Conservation (phyloP, 495 filamentous ascomycete genomes). For the Oidiodendron maius region DNA sequence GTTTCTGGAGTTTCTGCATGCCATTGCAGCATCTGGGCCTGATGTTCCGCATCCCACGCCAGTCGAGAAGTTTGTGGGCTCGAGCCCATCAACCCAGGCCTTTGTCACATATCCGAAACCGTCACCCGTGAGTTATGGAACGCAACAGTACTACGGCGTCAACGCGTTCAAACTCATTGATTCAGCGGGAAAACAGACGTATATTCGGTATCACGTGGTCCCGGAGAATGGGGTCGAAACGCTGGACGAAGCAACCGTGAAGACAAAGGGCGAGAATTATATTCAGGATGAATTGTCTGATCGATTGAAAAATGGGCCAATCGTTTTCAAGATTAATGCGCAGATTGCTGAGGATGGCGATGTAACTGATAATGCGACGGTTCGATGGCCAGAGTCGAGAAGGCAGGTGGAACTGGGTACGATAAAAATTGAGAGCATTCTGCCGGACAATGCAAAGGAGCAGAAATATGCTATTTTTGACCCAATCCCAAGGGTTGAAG, state of each 20-base stretch:
- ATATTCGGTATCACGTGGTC: constrained; percentile 38
- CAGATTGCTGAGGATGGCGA: constrained; percentile 46
- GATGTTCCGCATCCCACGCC: constrained; percentile 13
- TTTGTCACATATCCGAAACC: constrained; percentile 45
- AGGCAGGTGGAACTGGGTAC: constrained; percentile 42
- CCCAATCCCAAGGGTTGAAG: constrained; percentile 46
- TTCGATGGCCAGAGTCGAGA: constrained; percentile 44
- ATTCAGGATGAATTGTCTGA: constrained; percentile 35
- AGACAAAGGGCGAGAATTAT: constrained; percentile 30
- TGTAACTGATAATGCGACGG: constrained; percentile 40
- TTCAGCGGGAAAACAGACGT: constrained; percentile 32
- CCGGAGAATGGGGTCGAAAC: constrained; percentile 31
- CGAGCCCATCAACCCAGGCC: constrained; percentile 34
- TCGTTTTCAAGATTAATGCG: constrained; percentile 38
- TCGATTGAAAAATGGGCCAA: constrained; percentile 24
- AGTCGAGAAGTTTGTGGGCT: constrained; percentile 34
- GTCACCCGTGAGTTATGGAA: constrained; percentile 36
- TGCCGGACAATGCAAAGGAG: constrained; percentile 31
- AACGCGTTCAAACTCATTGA: constrained; percentile 45
- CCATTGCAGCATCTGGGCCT: constrained; percentile 18
- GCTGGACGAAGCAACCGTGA: constrained; percentile 29
- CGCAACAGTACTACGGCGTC: constrained; percentile 38
- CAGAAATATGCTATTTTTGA: constrained; percentile 49
- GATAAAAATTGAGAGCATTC: constrained; percentile 33
- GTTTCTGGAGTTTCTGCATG: constrained; percentile 41